Evolutionary conservation across 2,329 filamentous ascomycete genomes (phyloP), one percentile per base, ranked within the genome.

Genomic region (Conoideocrella luteorostrata): DNA sequence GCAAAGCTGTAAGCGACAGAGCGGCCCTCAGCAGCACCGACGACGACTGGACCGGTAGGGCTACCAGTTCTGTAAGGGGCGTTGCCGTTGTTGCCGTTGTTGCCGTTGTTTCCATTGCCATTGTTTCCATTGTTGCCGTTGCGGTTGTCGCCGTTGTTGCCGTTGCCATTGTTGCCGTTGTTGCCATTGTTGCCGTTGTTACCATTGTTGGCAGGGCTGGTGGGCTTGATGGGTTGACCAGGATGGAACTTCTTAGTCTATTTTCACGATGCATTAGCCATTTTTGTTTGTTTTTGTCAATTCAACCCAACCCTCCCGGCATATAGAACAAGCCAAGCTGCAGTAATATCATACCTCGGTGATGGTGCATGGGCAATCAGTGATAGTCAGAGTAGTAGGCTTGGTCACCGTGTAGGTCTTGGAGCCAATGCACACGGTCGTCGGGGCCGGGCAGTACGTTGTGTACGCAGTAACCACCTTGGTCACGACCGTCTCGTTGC

Each of bases 381-480:
- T 69, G 44, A 82, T 70, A 54, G 73, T 78, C 50, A 80, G 61
- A 44, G 72, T 73, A 53, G 75, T 63, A 48, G 77, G 69, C 58
- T 70, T 65, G 41, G 71, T 74, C 53, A 79, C 69, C 38, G 72
- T 71, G 67, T 75, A 80, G 39, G 65, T 65, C 59, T 71, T 68
- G 56, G 63, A 61, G 55, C 70, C 70, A 60, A 74, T 64, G 50
- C 67, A 73, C 51, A 80, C 53, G 50, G 66, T 68, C 26, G 76
- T 78, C 29, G 76, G 69, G 59, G 68, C 55, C 5, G 64, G 57
- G 62, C 70, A 75, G 52, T 58, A 66, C 29, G 68, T 70, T 36
- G 59, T 62, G 56, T 62, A 66, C 29, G 45, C 48, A 35, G 52
- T 47, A 50, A 67, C 64, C 39, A 66, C 60, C 53, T 55, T 60